A percentile compares a stretch with the other conserved stretches of the same genome.
Evolutionary conservation across 495 filamentous ascomycete genomes (phyloP).

Genomic region (Penicillium alfredii): DNA sequence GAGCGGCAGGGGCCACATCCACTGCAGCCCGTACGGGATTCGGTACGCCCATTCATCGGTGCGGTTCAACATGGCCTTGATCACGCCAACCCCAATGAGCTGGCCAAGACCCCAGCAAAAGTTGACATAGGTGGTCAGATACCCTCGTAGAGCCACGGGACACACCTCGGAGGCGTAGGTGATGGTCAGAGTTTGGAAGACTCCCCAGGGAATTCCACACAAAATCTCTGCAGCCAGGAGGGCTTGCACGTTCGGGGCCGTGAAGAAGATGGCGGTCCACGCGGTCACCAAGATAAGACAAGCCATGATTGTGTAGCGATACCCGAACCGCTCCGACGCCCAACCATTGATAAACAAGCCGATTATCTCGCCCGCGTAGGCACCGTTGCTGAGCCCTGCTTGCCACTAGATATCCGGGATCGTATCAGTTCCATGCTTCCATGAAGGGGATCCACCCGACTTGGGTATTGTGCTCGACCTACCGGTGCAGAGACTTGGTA

Average conservation of each 20-base stretch:
- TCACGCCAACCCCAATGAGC: constrained; percentile 67
- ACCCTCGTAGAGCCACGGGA: constrained; percentile 64
- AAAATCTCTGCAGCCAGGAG: constrained; percentile 71
- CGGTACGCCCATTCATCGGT: constrained; percentile 61
- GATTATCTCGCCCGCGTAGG: constrained; percentile 62
- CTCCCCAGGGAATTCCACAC: constrained; percentile 74
- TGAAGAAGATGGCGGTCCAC: constrained; percentile 74
- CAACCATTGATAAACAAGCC: constrained; percentile 72
- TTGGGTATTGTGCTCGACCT: constrained; percentile 8
- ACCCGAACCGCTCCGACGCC: constrained; percentile 70
- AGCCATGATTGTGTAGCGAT: constrained; percentile 63
- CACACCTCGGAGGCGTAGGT: constrained; percentile 79
- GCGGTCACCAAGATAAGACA: constrained; percentile 60
- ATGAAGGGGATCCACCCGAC: not conserved
- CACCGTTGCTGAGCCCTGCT: constrained; percentile 66
- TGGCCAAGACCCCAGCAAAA: constrained; percentile 79
- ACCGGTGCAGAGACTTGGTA: constrained; percentile 61
- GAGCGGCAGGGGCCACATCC: constrained; percentile 79
- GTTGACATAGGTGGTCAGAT: constrained; percentile 76
- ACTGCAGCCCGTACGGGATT: constrained; percentile 69
- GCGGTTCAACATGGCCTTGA: constrained; percentile 56
- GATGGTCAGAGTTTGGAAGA: constrained; percentile 74
- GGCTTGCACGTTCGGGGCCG: constrained; percentile 60
- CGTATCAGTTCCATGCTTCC: constrained; percentile 5
- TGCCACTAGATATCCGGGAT: constrained; percentile 51